Base-by-base conservation (phyloP, 2,329 filamentous ascomycete genomes). In the Madurella mycetomatis region DNA sequence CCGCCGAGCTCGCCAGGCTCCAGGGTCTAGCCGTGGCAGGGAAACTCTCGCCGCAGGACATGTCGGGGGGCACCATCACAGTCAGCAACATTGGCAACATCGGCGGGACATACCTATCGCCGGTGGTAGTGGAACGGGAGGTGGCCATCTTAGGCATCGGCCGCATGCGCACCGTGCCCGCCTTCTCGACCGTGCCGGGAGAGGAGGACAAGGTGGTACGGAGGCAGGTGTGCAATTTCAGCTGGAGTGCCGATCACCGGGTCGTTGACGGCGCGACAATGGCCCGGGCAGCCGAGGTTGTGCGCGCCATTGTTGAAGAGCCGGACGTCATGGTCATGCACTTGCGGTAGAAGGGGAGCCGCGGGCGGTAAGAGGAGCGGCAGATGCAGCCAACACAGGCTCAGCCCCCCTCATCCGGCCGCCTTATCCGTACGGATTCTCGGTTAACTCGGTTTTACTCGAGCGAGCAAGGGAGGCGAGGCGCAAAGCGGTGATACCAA, bases 11-110 rank as follows among this genome's bases (percentile, higher is more conserved):
- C 49, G 70, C 73, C 9, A 82, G 88, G 4, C 82, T 97, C 17
- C 88, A 92, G 67, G 70, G 73, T 2, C 83, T 90, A 9, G 92
- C 90, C 1, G 76, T 80, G 13, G 77, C 80, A n/a, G 90, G 90
- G 32, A 90, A 87, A 69, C 80, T 99, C 4, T 77, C 83, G 1
- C 80, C 85, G 2, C 77, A 80, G 16, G 92, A 99, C 70, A 78
- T 99, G 59, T 81, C 78, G 37, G 91, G 91, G 49, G 91, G 91
- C 15, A 97, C 94, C 1, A 92, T 99, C 65, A 96, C 94, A 0
- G 84, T 99, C 47, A 96, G 91, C 64, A 99, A 99, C 69, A 96
- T 99, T 63, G 94, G 94, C 44, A 95, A 85, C 64, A 90, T 99
- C 44, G 94, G 94, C 51, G 94, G 94, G 30, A 94, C 89, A 1